Evolutionary conservation across 345 rosid species (phyloP).

Genomic region (thale cress (Arabidopsis thaliana)): DNA sequence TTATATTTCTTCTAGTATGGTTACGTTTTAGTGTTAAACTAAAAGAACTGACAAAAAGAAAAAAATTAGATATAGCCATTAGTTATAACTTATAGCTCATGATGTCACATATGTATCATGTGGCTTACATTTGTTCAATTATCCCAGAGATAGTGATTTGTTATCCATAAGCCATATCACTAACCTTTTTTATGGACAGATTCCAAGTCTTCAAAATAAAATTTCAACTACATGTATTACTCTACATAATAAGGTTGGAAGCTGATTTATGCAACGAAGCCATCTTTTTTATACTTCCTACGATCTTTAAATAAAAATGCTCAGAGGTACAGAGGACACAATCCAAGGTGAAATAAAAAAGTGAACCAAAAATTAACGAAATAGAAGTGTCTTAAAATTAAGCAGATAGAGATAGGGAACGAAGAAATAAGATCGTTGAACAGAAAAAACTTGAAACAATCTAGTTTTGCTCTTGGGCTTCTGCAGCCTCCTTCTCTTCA

Average conservation of each 20-base stretch:
- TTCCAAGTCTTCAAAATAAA: neutral
- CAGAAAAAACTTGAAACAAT: neutral
- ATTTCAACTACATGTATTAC: no score
- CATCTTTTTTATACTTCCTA: conserved; percentile 1
- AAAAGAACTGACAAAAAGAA: neutral
- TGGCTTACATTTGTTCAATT: neutral
- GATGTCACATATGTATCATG: neutral
- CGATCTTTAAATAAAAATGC: conserved; percentile 12
- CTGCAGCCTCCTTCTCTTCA: conserved; percentile 61
- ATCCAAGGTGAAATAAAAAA: conserved; percentile 18
- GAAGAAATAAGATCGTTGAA: conserved; percentile 20
- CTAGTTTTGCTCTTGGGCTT: conserved; percentile 59
- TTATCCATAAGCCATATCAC: neutral
- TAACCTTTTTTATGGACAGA: neutral
- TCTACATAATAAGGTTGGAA: no score
- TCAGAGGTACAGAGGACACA: conserved; percentile 24
- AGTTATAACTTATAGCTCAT: neutral
- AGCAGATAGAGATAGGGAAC: conserved; percentile 14
- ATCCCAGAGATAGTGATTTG: neutral
- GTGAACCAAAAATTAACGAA: conserved; percentile 31
- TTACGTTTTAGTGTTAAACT: neutral
- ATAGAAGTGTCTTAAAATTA: conserved; percentile 16
- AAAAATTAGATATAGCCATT: neutral
- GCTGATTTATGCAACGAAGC: neutral
- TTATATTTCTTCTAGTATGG: neutral